These are phyloP conservation scores for Ceratobasidium sp. DNA, from an alignment of 1,284 basidiomycete genomes.

Conservation along the genomic window DNA sequence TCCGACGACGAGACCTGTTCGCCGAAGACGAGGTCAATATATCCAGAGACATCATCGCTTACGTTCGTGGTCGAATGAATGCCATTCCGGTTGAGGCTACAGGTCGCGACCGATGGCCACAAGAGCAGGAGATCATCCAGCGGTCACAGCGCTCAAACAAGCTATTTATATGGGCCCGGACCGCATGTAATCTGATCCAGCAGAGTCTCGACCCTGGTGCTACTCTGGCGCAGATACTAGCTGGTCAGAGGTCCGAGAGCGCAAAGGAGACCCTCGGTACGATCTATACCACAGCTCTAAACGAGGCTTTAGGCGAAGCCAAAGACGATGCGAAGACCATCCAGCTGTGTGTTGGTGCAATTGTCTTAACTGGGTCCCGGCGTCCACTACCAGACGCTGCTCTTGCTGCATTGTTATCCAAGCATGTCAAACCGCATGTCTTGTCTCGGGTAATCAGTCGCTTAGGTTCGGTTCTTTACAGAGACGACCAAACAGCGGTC, in stretches of 20 bases:
- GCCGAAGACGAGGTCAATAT: neutral
- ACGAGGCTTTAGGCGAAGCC: neutral
- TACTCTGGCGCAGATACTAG: neutral
- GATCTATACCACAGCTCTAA: conserved; percentile 24
- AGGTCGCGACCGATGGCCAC: neutral
- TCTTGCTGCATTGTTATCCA: neutral
- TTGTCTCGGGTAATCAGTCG: neutral
- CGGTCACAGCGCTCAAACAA: conserved; percentile 10
- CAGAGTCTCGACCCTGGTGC: conserved; percentile 9
- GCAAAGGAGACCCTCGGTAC: neutral
- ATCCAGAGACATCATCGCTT: neutral
- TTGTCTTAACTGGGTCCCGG: neutral
- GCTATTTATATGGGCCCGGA: conserved; percentile 41
- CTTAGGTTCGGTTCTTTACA: conserved; percentile 16
- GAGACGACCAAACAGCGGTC: neutral
- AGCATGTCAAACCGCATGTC: neutral
- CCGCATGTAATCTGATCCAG: conserved; percentile 16
- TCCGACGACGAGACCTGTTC: neutral
- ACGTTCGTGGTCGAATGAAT: neutral
- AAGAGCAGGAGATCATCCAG: neutral
- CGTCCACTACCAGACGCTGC: conserved; percentile 1
- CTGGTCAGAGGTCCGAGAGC: neutral
- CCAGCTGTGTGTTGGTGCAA: neutral
- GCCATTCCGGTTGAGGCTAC: neutral
- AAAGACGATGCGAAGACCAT: neutral